Evolutionary conservation across 768 basidiomycete genomes (phyloP).

Genomic region (Pholiota molesta): DNA sequence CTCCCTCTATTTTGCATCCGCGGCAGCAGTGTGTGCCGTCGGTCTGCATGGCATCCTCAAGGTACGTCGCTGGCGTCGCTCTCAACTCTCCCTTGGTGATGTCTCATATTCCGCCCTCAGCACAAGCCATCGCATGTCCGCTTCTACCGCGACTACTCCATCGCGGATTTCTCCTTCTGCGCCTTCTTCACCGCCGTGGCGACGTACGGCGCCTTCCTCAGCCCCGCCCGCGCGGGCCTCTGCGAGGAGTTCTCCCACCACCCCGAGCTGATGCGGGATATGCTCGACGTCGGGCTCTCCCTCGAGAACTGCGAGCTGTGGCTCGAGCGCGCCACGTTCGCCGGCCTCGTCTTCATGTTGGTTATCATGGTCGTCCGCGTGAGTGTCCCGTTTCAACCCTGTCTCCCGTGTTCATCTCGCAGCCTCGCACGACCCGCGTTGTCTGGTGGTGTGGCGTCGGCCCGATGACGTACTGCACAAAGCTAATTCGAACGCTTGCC

Average conservation of each 20-base stretch:
- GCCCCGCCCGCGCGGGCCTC: slow-evolving; percentile 56
- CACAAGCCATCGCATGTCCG: slow-evolving; percentile 66
- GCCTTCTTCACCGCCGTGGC: slow-evolving; percentile 57
- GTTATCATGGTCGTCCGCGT: slow-evolving; percentile 70
- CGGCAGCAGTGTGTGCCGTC: slow-evolving; percentile 62
- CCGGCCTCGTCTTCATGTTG: slow-evolving; percentile 57
- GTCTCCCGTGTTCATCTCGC: slow-evolving; percentile 1
- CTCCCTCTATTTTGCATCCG: slow-evolving; percentile 66
- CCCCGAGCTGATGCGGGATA: slow-evolving; percentile 71
- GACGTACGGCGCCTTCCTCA: slow-evolving; percentile 61
- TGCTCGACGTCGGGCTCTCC: slow-evolving; percentile 73
- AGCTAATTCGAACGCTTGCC: slow-evolving; percentile 1
- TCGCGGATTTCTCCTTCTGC: slow-evolving; percentile 77
- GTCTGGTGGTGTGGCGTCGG: background rate
- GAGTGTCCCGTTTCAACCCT: slow-evolving; percentile 37
- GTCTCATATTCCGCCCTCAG: slow-evolving; percentile 36
- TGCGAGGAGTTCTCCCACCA: slow-evolving; percentile 80
- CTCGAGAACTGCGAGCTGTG: slow-evolving; percentile 83
- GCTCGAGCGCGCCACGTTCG: slow-evolving; percentile 69
- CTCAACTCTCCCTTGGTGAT: background rate
- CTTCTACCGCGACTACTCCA: slow-evolving; percentile 81
- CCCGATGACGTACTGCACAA: background rate
- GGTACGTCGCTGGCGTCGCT: slow-evolving; percentile 39
- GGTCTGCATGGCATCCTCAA: slow-evolving; percentile 73
- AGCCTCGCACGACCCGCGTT: background rate